These are phyloP conservation scores for Lactarius hengduanensis DNA, from an alignment of 768 basidiomycete genomes.

Conservation along the genomic window DNA sequence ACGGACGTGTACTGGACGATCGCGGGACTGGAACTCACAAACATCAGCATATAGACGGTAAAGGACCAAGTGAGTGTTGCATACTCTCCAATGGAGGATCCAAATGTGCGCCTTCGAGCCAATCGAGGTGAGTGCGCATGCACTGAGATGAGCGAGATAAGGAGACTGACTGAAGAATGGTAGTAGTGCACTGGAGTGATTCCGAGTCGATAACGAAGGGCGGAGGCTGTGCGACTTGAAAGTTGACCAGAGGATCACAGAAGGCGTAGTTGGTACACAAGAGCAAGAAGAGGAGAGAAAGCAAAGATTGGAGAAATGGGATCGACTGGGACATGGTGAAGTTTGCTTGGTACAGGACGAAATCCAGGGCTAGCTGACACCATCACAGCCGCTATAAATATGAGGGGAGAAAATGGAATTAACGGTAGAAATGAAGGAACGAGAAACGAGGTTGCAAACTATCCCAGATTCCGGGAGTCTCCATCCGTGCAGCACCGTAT, in stretches of 20 bases:
- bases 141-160: constrained; percentile 7
- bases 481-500: not conserved
- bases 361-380: no score
- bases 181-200: constrained; percentile 55
- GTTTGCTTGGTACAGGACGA: no score
- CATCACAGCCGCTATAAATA: no score
- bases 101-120: constrained; percentile 60
- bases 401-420: no score
- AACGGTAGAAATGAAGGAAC: no score
- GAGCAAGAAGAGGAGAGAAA: no score
- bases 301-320: no score
- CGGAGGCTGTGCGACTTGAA: constrained; percentile 74
- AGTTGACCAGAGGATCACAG: constrained; percentile 46
- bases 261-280: not conserved
- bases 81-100: constrained; percentile 65
- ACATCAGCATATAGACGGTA: not conserved
- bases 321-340: no score
- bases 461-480: not conserved
- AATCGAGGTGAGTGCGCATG: not conserved
- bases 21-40: constrained; percentile 45
- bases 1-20: constrained; percentile 60
- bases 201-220: constrained; percentile 50
- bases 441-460: no score
- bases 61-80: constrained; percentile 29
- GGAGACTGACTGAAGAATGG: constrained; percentile 56